These are phyloP conservation scores for Cryptosporidium xiaoi DNA, from an alignment of 169 alveolate species.

Conservation along the genomic window DNA sequence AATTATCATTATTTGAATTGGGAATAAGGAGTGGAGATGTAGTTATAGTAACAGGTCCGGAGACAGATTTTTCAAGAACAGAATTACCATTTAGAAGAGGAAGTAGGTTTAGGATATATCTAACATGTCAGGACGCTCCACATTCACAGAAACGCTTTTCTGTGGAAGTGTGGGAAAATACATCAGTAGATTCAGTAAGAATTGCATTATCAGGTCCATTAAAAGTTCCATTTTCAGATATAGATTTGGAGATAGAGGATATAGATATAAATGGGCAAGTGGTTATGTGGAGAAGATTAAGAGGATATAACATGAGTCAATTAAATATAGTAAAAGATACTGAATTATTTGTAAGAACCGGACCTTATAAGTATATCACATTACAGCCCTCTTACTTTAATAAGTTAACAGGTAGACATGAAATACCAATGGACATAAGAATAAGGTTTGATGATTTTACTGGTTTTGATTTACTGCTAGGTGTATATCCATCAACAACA, in stretches of 20 bases:
- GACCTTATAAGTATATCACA: constrained; percentile 65
- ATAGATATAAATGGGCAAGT: constrained; percentile 69
- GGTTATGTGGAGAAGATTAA: constrained; percentile 75
- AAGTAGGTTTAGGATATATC: constrained; percentile 41
- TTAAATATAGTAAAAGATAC: constrained; percentile 46
- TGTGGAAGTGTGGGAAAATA: constrained; percentile 62
- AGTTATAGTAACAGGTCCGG: constrained; percentile 67
- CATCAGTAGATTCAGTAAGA: constrained; percentile 63
- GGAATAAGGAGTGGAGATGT: constrained; percentile 66
- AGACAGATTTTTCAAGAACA: constrained; percentile 59
- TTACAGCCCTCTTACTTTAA: constrained; percentile 68
- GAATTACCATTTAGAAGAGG: constrained; percentile 65
- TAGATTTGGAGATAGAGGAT: constrained; percentile 69
- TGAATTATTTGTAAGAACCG: constrained; percentile 71
- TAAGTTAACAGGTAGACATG: constrained; percentile 57
- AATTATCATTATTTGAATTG: constrained; percentile 41
- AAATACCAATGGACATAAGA: constrained; percentile 64
- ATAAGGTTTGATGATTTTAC: constrained; percentile 68
- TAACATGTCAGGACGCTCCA: constrained; percentile 63
- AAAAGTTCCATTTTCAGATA: constrained; percentile 65
- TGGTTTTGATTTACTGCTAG: constrained; percentile 63
- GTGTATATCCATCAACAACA: constrained; percentile 71
- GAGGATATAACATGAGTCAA: constrained; percentile 64
- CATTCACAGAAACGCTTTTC: constrained; percentile 71
- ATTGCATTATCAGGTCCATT: constrained; percentile 53